Evolutionary conservation across 2,329 filamentous ascomycete genomes (phyloP), one percentile per base, ranked within the genome.

Genomic region (Metarhizium brunneum): DNA sequence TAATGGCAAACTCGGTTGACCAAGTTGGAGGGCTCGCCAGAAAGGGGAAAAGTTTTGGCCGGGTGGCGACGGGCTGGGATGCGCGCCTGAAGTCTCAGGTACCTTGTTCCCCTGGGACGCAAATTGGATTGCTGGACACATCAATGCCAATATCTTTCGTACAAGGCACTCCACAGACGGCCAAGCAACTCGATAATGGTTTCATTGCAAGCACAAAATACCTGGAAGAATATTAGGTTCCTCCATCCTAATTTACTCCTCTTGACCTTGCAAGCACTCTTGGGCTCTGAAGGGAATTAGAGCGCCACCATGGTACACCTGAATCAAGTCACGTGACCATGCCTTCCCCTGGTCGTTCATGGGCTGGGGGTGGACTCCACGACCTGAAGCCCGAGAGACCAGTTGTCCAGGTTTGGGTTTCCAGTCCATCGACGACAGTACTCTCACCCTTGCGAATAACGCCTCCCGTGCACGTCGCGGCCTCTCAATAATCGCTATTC

Each of bases 51-150:
- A 68, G 63, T 64, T 67, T 68, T 65, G 62, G 54, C 20, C 5
- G 40, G 6, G 18, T 47, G 45, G 59, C 57, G 38, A 14, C 58
- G 56, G 53, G 56, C 49, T 55, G 56, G 6, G 13, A 32, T 66
- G 63, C 59, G 56, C 60, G 68, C 68, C 68, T 69, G 66, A 70
- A 65, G 63, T 68, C 62, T 70, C 64, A 69, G 66, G 68, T 67
- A 64, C 59, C 51, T 10, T 4, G 8, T 32, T 29, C 6, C 13
- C 25, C 25, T 25, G 25, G 25, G 25, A 25, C 25, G 25, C 25
- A 25, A 25, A 25, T 25, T 25, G 25, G 25, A 25, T 25, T 25
- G 25, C 25, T 25, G 25, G 25, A 25, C 25, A 25, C 25, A 25
- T 25, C 25, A 25, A 25, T 25, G 25, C 25, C 25, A 25, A 25